Percentiles rank a stretch among this genome's conserved stretches.
These are phyloP conservation scores for Kregervanrija pseudodelftensis DNA, from an alignment of 805 yeast species.

Conservation along the genomic window DNA sequence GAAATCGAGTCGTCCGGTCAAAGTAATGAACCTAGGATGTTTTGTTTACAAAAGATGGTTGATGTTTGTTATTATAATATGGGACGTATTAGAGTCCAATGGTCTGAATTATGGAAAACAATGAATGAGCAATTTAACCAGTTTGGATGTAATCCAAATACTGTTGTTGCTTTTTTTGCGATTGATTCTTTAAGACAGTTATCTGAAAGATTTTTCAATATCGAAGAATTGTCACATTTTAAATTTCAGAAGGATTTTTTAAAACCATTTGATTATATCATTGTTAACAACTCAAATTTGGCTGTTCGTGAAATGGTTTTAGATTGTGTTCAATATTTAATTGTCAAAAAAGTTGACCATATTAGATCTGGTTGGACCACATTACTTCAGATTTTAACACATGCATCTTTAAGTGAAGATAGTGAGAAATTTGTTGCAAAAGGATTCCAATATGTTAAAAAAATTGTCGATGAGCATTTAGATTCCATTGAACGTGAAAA, in stretches of 20 bases:
- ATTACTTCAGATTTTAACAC: conserved; percentile 68
- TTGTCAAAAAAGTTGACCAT: conserved; percentile 61
- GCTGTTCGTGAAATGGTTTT: conserved; percentile 84
- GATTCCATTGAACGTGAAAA: conserved; percentile 64
- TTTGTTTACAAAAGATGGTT: conserved; percentile 89
- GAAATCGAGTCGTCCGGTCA: conserved; percentile 86
- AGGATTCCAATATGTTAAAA: conserved; percentile 55
- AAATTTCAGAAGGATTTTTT: conserved; percentile 92
- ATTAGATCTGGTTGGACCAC: conserved; percentile 95
- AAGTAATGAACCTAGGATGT: conserved; percentile 79
- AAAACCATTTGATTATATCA: conserved; percentile 79
- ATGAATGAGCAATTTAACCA: conserved; percentile 85
- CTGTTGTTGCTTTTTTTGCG: conserved; percentile 79
- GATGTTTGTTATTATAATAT: conserved; percentile 97
- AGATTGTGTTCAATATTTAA: conserved; percentile 83
- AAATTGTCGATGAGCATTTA: conserved; percentile 55
- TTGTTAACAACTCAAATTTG: conserved; percentile 55
- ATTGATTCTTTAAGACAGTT: conserved; percentile 90
- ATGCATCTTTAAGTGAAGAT: conserved; percentile 53
- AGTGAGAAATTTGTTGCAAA: conserved; percentile 54
- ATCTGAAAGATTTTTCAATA: conserved; percentile 83
- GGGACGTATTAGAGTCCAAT: conserved; percentile 92
- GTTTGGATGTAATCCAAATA: conserved; percentile 75
- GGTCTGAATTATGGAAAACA: conserved; percentile 92
- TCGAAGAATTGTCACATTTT: conserved; percentile 92